Evolutionary conservation across 345 rosid genomes (phyloP).

Genomic region (Firmiana major): DNA sequence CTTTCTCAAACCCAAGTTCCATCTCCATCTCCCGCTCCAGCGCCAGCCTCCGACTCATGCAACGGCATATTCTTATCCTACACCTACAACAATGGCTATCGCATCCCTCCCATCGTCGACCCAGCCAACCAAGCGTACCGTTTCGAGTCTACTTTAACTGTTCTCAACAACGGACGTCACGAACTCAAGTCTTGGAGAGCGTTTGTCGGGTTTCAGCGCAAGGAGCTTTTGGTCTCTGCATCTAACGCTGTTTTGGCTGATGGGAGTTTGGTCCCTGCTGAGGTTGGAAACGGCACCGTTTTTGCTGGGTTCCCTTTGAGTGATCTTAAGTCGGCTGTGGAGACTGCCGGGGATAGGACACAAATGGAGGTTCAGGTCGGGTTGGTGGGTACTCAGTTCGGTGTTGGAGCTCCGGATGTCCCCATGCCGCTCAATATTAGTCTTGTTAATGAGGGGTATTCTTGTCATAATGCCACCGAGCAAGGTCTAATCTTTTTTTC

Average conservation of each 20-base stretch:
- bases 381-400: conserved; percentile 81
- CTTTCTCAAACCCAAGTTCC: conserved; percentile 14
- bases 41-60: conserved; percentile 29
- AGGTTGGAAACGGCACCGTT: conserved; percentile 67
- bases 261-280: conserved; percentile 57
- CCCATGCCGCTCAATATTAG: conserved; percentile 69
- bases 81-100: conserved; percentile 39
- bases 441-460: conserved; percentile 75
- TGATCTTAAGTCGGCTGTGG: conserved; percentile 83
- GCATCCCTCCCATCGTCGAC: conserved; percentile 50
- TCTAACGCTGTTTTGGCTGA: conserved; percentile 69
- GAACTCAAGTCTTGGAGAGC: conserved; percentile 80
- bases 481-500: conserved; percentile 39
- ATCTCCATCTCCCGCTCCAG: conserved; percentile 6
- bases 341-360: conserved; percentile 82
- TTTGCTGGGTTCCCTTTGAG: conserved; percentile 66
- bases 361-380: conserved; percentile 69
- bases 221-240: conserved; percentile 74
- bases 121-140: conserved; percentile 69
- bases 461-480: conserved; percentile 45
- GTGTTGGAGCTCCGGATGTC: conserved; percentile 58
- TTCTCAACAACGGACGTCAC: conserved; percentile 67
- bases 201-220: conserved; percentile 66
- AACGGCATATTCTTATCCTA: conserved; percentile 75
- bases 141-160: conserved; percentile 72